phyloP scores from a whole-genome alignment of 2,329 filamentous ascomycete genomes.

The Fusarium falciforme region DNA sequence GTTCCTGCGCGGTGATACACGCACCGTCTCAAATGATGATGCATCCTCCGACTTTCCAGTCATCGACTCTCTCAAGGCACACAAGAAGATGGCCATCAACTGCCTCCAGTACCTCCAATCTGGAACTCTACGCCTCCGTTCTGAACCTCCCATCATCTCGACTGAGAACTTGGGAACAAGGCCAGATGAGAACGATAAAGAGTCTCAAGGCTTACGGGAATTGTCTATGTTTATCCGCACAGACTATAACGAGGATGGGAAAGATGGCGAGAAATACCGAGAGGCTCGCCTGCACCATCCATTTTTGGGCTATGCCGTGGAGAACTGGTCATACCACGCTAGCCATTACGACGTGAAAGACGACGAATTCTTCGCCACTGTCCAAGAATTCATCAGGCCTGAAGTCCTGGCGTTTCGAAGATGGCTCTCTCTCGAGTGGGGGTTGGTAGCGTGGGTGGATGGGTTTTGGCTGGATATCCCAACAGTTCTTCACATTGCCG shows the following conservation, averaged over 20 bases:
- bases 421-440: conserved; percentile 36
- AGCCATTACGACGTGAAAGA: conserved; percentile 32
- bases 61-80: conserved; percentile 28
- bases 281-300: conserved; percentile 31
- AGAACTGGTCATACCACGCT: conserved; percentile 40
- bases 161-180: neutral
- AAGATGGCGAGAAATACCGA: conserved; percentile 20
- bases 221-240: neutral
- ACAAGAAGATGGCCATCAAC: conserved; percentile 30
- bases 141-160: neutral
- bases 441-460: conserved; percentile 10
- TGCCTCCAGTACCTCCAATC: conserved; percentile 34
- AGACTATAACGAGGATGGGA: neutral
- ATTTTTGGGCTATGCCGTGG: conserved; percentile 34
- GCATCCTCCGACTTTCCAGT: conserved; percentile 19
- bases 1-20: conserved; percentile 50
- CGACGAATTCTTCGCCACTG: conserved; percentile 8
- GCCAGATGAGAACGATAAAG: conserved; percentile 3
- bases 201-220: neutral
- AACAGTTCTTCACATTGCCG: conserved; percentile 30
- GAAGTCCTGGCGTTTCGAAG: conserved; percentile 15
- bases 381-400: conserved; percentile 13
- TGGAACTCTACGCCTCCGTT: conserved; percentile 22
- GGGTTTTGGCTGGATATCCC: conserved; percentile 18
- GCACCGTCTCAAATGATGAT: neutral